Evolutionary conservation across 2,329 filamentous ascomycete genomes (phyloP).

Genomic region (Alternaria burnsii): DNA sequence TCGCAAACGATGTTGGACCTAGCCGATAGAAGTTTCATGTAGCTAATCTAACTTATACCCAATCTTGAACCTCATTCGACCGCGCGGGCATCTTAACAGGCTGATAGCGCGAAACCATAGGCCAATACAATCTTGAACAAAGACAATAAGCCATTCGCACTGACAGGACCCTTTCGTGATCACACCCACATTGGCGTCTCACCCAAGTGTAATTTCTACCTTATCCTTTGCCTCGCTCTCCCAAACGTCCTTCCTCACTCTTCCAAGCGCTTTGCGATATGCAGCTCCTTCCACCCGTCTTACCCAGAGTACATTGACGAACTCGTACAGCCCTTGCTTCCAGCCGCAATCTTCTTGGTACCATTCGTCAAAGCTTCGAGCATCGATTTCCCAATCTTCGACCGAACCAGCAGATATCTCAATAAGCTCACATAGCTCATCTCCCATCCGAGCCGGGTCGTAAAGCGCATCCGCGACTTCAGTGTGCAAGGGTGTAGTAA

Average conservation of each 20-base stretch:
- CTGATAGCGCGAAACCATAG: neutral
- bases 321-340: slow-evolving; percentile 20
- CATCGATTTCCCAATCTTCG: slow-evolving; percentile 18
- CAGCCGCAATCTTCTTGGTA: slow-evolving; percentile 5
- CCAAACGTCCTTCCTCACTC: slow-evolving; percentile 27
- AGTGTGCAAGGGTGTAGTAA: neutral
- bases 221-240: neutral
- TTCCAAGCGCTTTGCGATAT: slow-evolving; percentile 30
- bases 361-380: slow-evolving; percentile 25
- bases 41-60: neutral
- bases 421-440: slow-evolving; percentile 15
- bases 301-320: slow-evolving; percentile 35
- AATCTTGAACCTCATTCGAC: neutral
- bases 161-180: neutral
- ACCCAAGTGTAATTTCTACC: neutral
- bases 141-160: neutral
- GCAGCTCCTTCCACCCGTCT: slow-evolving; percentile 26
- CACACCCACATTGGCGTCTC: neutral
- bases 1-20: neutral
- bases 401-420: slow-evolving; percentile 27
- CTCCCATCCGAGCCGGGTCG: neutral
- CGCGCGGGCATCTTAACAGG: neutral
- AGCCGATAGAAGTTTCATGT: neutral
- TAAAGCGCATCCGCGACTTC: neutral
- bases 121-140: neutral